Evolutionary conservation across 768 basidiomycete species (phyloP).

Genomic region (Mycena latifolia): DNA sequence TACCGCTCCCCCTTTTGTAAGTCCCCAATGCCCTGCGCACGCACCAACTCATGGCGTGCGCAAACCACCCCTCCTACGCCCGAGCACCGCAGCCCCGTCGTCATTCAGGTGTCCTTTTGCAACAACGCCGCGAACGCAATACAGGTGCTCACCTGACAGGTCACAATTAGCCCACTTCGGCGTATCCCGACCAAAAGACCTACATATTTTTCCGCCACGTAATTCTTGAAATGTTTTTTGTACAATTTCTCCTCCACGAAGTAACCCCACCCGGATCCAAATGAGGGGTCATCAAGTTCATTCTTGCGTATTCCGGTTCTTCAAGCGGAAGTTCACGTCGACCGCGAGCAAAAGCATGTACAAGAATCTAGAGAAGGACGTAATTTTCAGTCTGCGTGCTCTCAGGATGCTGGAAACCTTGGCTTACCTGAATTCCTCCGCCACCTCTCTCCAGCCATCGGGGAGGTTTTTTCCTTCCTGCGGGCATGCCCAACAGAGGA

Average conservation of each 20-base stretch:
- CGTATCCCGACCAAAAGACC: not conserved
- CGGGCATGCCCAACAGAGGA: constrained; percentile 36
- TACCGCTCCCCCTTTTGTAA: constrained; percentile 41
- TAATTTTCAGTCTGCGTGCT: not conserved
- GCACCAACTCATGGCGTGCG: constrained; percentile 33
- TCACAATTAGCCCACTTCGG: not conserved
- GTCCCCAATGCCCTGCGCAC: constrained; percentile 19
- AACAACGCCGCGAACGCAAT: constrained; percentile 16
- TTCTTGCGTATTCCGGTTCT: constrained; percentile 25
- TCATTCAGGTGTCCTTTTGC: constrained; percentile 35
- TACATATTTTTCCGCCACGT: constrained; percentile 29
- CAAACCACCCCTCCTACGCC: constrained; percentile 32
- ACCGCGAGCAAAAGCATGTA: constrained; percentile 27
- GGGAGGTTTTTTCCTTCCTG: constrained; percentile 32
- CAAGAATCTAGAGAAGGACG: constrained; percentile 7
- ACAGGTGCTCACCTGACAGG: constrained; percentile 30
- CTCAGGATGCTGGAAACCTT: too few species aligned
- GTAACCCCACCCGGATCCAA: constrained; percentile 30
- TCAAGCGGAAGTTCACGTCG: constrained; percentile 39
- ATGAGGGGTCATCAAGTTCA: constrained; percentile 28
- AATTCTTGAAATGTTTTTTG: constrained; percentile 10
- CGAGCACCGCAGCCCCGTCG: constrained; percentile 21
- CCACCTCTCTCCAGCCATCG: constrained; percentile 29
- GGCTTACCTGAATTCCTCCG: constrained; percentile 6
- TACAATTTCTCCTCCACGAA: constrained; percentile 27